Percentiles rank a stretch among this genome's conserved stretches.
Conservation (phyloP, 2,329 filamentous ascomycete genomes). For the Trichoderma hamatum region DNA sequence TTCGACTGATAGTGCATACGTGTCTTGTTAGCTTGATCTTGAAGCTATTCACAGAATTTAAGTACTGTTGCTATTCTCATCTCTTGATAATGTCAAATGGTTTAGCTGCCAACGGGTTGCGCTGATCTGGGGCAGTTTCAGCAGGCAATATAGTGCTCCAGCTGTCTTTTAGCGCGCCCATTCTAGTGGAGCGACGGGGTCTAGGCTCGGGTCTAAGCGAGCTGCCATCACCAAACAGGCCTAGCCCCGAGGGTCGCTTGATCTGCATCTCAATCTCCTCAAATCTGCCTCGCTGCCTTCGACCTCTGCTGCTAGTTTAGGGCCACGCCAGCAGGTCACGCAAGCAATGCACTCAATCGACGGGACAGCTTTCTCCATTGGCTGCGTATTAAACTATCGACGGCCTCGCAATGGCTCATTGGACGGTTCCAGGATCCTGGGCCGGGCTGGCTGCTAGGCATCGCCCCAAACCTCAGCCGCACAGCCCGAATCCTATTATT, state of each 20-base stretch:
- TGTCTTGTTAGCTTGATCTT: not conserved
- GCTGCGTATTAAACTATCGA: not conserved
- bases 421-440: not conserved
- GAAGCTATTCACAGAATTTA: not conserved
- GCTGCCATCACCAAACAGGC: not conserved
- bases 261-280: not conserved
- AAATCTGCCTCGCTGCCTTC: conserved; percentile 7
- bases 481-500: not conserved
- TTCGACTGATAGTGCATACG: too few relatives aligned
- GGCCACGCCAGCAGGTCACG: not conserved
- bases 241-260: not conserved
- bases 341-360: not conserved
- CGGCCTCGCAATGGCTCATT: not conserved
- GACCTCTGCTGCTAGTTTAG: not conserved
- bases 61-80: not conserved
- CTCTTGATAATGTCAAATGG: too few relatives aligned
- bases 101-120: too few relatives aligned
- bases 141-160: not conserved
- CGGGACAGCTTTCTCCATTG: not conserved
- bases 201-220: conserved; percentile 8
- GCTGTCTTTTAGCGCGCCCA: not conserved
- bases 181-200: not conserved
- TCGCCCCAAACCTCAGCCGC: conserved; percentile 4
- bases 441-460: not conserved
- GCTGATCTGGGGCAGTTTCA: not conserved